Percentiles rank a stretch among this genome's conserved stretches.
Evolutionary conservation across 441 rosid species (phyloP).

Genomic region (Biscutella laevigata): DNA sequence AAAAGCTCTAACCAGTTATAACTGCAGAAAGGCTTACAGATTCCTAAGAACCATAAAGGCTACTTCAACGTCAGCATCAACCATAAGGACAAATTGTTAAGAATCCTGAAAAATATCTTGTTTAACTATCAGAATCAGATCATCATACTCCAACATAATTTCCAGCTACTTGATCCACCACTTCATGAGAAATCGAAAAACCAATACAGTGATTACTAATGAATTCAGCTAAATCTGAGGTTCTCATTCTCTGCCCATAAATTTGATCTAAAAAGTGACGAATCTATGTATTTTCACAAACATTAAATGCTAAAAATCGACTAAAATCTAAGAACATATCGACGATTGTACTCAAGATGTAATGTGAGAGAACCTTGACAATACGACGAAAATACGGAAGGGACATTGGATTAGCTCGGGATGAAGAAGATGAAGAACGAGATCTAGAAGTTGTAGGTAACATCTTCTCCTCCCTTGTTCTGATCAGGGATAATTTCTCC

Average conservation of each 20-base stretch:
- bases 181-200: not conserved
- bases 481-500: not conserved
- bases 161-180: constrained; percentile 3
- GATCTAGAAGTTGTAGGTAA: constrained; percentile 73
- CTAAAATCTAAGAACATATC: constrained; percentile 26
- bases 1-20: not conserved
- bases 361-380: constrained; percentile 54
- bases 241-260: not conserved
- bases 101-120: not conserved
- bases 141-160: constrained; percentile 4
- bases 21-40: not conserved
- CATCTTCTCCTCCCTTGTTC: constrained; percentile 35
- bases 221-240: constrained; percentile 10
- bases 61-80: not conserved
- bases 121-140: not conserved
- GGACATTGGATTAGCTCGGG: constrained; percentile 55
- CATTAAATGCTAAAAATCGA: not conserved
- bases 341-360: constrained; percentile 8
- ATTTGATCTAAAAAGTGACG: constrained; percentile 9
- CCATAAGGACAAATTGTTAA: constrained; percentile 4
- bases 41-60: constrained; percentile 1
- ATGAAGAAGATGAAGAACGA: constrained; percentile 63
- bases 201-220: too few relatives aligned
- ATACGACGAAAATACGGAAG: constrained; percentile 86
- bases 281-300: not conserved